Evolutionary conservation across 2,329 filamentous ascomycete species (phyloP).

Genomic region (Diaporthe ilicicola): DNA sequence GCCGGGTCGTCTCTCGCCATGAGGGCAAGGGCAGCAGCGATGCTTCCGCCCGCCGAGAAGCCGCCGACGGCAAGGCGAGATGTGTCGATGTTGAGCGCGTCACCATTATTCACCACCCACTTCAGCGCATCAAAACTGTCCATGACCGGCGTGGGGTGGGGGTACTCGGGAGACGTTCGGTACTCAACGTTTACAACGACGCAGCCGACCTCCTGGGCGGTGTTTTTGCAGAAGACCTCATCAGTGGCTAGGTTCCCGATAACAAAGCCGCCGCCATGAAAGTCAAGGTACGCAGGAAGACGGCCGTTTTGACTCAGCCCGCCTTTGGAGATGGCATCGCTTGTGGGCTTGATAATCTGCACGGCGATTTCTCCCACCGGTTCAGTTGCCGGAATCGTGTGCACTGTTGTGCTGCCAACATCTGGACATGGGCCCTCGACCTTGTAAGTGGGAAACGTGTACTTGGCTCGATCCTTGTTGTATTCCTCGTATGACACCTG

Average conservation of each 20-base stretch:
- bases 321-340: slow-evolving; percentile 11
- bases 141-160: slow-evolving; percentile 26
- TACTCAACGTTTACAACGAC: slow-evolving; percentile 30
- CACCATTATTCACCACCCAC: slow-evolving; percentile 42
- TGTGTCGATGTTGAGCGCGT: slow-evolving; percentile 22
- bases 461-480: slow-evolving; percentile 30
- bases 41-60: slow-evolving; percentile 27
- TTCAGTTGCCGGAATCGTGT: slow-evolving; percentile 14
- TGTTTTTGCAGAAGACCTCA: slow-evolving; percentile 24
- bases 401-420: slow-evolving; percentile 7
- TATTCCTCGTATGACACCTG: slow-evolving; percentile 31
- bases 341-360: slow-evolving; percentile 23
- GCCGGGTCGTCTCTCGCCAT: slow-evolving; percentile 21
- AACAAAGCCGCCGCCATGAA: slow-evolving; percentile 32
- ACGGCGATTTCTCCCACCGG: slow-evolving; percentile 28
- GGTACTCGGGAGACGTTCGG: slow-evolving; percentile 26
- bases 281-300: slow-evolving; percentile 27
- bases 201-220: slow-evolving; percentile 29
- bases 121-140: slow-evolving; percentile 35
- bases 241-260: slow-evolving; percentile 25
- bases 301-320: slow-evolving; percentile 12
- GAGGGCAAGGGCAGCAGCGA: slow-evolving; percentile 27
- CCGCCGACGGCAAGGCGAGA: slow-evolving; percentile 27
- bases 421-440: slow-evolving; percentile 17
- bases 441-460: slow-evolving; percentile 25